A percentile compares a stretch with the other conserved stretches of the same genome.
Conservation (phyloP, 208 protist species). For the Wallacemonas rigidus region DNA sequence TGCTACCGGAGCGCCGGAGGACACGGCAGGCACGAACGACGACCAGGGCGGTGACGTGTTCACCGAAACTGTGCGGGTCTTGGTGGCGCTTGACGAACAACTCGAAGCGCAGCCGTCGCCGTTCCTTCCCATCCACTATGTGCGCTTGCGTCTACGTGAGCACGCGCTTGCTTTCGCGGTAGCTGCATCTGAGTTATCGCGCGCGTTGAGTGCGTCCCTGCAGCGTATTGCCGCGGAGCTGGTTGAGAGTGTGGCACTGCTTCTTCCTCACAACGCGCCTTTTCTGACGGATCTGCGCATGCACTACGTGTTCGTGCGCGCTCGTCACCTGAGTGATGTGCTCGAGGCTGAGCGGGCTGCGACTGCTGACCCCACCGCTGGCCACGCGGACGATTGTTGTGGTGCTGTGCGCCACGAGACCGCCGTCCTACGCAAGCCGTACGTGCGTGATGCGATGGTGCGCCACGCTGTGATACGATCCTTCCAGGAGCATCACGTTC, state of each 20-base stretch:
- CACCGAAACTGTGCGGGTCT: slow-evolving; percentile 30
- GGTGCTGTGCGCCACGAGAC: slow-evolving; percentile 63
- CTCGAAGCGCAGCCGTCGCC: slow-evolving; percentile 16
- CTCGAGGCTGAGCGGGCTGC: slow-evolving; percentile 21
- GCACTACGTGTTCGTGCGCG: slow-evolving; percentile 62
- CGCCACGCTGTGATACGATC: slow-evolving; percentile 57
- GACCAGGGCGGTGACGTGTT: neutral
- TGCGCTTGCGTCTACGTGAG: slow-evolving; percentile 47
- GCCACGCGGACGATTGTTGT: slow-evolving; percentile 50
- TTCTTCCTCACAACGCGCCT: slow-evolving; percentile 54
- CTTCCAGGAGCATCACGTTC: slow-evolving; percentile 80
- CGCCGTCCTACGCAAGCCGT: slow-evolving; percentile 50
- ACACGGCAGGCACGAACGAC: neutral
- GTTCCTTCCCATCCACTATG: slow-evolving; percentile 58
- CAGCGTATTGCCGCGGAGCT: slow-evolving; percentile 46
- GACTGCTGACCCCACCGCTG: slow-evolving; percentile 9
- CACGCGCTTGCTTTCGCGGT: slow-evolving; percentile 49
- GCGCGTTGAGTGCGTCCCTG: slow-evolving; percentile 32
- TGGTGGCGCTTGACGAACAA: slow-evolving; percentile 51
- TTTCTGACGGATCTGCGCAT: slow-evolving; percentile 70
- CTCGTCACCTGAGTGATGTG: slow-evolving; percentile 42
- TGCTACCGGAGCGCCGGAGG: neutral
- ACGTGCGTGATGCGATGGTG: slow-evolving; percentile 54
- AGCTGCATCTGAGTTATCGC: slow-evolving; percentile 29
- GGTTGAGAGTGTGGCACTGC: slow-evolving; percentile 57